Evolutionary conservation across 2,329 filamentous ascomycete species (phyloP), one percentile per base, ranked within the genome.

Genomic region (Hyphodiscus sp.): DNA sequence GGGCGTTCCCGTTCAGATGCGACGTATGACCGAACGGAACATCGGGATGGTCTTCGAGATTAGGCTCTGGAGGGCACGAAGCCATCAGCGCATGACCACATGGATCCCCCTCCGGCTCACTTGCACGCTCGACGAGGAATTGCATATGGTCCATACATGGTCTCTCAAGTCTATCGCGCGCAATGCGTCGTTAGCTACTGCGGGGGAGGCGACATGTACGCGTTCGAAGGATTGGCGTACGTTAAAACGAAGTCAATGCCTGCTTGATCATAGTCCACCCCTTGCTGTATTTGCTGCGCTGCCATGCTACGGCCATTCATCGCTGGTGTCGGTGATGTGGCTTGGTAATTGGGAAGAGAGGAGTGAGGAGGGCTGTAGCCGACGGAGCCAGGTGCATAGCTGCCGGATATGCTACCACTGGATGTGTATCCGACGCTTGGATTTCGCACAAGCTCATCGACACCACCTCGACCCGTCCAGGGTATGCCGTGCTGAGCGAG

Each of bases 61-160:
- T 49, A 10, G 58, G 50, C 30, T 61, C 59, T 5, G 91, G 89
- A 46, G 92, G 91, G 67, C 89, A 95, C 16, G 87, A 88, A 16
- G 89, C 88, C 92, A 97, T 97, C 61, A 97, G 76, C 4, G 89
- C 91, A 70, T 99, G 94, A 42, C 92, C 94, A 60, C 88, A 92
- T 43, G 88, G 77, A 54, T 86, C 82, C 61, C 79, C 79, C 59
- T 86, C 85, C 50, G 79, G 74, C 52, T 82, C 76, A 62, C 68
- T 72, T 51, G 75, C 72, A 62, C 77, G 73, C 64, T 83, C 84
- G 61, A 91, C 75, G 57, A 95, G 77, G 72, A 85, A 89, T 63
- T 90, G 88, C 73, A 92, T 80, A 71, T 96, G 91, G 63, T 91
- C 84, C 81, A 95, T 95, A 76, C 94, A 97, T 50, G 91, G 89